Conservation (phyloP, 2,329 filamentous ascomycete species). For the Hymenoscyphus albidus region DNA sequence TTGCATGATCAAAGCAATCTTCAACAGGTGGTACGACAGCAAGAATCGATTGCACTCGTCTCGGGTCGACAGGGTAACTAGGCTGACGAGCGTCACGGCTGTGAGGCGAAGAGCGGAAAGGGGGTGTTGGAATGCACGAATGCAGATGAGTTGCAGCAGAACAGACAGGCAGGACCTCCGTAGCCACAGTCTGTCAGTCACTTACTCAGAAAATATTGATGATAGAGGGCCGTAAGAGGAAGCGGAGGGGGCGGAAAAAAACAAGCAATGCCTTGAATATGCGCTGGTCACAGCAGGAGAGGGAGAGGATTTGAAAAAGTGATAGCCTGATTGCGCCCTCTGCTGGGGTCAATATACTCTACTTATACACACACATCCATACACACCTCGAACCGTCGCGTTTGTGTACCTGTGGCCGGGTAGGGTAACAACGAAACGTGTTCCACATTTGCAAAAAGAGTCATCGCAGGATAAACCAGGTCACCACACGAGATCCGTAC, state of each 20-base stretch:
- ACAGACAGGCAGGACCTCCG: not conserved
- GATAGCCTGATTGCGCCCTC: constrained; percentile 9
- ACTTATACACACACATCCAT: constrained; percentile 12
- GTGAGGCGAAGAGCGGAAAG: not conserved
- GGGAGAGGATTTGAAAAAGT: not conserved
- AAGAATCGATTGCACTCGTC: constrained; percentile 1
- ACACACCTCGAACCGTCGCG: not conserved
- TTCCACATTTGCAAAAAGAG: constrained; percentile 9
- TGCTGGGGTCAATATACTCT: constrained; percentile 9
- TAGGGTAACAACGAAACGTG: constrained; percentile 7
- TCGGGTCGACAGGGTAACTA: not conserved
- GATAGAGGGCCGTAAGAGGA: not conserved
- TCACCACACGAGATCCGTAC: constrained; percentile 4
- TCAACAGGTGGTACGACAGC: constrained; percentile 2
- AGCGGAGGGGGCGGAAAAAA: constrained; percentile 1
- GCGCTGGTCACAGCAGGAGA: constrained; percentile 14
- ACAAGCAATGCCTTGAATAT: constrained; percentile 11
- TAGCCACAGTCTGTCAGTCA: not conserved
- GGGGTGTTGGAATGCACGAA: not conserved
- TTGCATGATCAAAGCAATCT: constrained; percentile 4
- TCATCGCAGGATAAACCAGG: constrained; percentile 12
- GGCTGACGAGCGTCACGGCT: constrained; percentile 1
- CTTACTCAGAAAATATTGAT: not conserved
- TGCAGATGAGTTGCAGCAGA: constrained; percentile 1
- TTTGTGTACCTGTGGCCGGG: constrained; percentile 1